Conservation (phyloP, 768 basidiomycete genomes). For the Boletales sp. region DNA sequence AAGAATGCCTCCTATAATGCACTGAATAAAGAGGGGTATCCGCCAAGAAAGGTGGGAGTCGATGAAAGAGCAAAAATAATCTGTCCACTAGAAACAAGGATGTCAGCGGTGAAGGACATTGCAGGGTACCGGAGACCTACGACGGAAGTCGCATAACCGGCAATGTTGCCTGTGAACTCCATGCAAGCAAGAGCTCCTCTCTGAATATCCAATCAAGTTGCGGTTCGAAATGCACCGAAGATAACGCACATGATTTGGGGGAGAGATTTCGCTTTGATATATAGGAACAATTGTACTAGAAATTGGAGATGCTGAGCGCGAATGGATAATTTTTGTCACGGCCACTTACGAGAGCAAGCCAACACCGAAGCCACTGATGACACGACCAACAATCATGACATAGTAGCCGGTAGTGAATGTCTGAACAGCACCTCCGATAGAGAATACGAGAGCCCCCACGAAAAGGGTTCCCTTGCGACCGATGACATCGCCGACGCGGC, state of each 20-base stretch:
- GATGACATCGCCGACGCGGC: constrained; percentile 80
- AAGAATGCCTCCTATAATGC: constrained; percentile 79
- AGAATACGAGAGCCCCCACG: constrained; percentile 79
- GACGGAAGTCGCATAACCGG: constrained; percentile 87
- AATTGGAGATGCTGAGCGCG: constrained; percentile 4
- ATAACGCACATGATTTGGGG: constrained; percentile 73
- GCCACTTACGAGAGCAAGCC: constrained; percentile 76
- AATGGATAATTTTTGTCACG: not conserved
- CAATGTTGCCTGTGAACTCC: constrained; percentile 91
- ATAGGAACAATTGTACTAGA: constrained; percentile 89
- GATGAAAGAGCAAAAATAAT: constrained; percentile 90
- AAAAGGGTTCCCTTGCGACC: constrained; percentile 85
- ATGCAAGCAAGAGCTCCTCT: constrained; percentile 91
- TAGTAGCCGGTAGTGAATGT: constrained; percentile 75
- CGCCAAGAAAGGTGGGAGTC: constrained; percentile 89
- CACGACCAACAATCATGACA: constrained; percentile 78
- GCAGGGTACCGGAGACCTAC: constrained; percentile 42
- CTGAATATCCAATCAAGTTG: constrained; percentile 34
- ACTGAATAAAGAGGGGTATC: constrained; percentile 84
- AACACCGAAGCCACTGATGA: constrained; percentile 86
- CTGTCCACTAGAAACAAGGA: constrained; percentile 65
- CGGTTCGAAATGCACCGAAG: not conserved
- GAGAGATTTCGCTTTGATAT: constrained; percentile 94
- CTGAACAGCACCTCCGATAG: constrained; percentile 83
- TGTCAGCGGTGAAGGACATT: not conserved